A percentile compares a stretch with the other conserved stretches of the same genome.
Evolutionary conservation across 2,329 filamentous ascomycete species (phyloP).

Genomic region (Xylariaceae sp.): DNA sequence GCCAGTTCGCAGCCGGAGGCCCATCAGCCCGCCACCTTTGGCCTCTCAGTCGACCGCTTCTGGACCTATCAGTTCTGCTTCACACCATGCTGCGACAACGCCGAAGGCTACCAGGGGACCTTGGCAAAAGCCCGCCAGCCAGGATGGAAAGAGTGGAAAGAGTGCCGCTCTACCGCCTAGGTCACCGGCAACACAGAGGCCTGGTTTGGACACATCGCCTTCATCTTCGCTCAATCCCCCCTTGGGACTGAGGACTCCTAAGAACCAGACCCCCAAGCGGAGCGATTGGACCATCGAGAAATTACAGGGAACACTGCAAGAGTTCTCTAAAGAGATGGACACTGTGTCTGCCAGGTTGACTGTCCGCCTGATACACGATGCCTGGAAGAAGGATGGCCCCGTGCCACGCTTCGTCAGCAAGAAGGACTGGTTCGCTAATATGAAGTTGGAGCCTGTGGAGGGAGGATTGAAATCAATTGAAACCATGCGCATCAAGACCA

Average conservation of each 20-base stretch:
- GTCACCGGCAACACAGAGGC: constrained; percentile 7
- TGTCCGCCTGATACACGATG: constrained; percentile 36
- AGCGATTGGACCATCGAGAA: constrained; percentile 35
- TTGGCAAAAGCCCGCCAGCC: constrained; percentile 11
- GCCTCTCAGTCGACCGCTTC: constrained; percentile 10
- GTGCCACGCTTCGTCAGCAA: constrained; percentile 33
- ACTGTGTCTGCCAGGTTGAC: constrained; percentile 36
- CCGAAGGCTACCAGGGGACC: constrained; percentile 8
- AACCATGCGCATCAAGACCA: constrained; percentile 43
- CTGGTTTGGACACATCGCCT: constrained; percentile 11
- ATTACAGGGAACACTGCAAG: constrained; percentile 33
- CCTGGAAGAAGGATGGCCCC: constrained; percentile 31
- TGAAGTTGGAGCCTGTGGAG: constrained; percentile 29
- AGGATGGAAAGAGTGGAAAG: constrained; percentile 13
- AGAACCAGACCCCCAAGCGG: constrained; percentile 25
- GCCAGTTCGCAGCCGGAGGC: constrained; percentile 11
- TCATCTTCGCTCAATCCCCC: constrained; percentile 12
- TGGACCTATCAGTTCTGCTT: constrained; percentile 6
- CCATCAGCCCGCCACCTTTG: constrained; percentile 11
- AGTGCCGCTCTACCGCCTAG: constrained; percentile 9
- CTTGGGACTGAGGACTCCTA: constrained; percentile 21
- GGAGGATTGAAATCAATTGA: constrained; percentile 23
- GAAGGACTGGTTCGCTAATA: constrained; percentile 39
- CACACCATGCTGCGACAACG: constrained; percentile 14
- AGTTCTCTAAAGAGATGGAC: constrained; percentile 36